phyloP scores from a whole-genome alignment of 2,329 filamentous ascomycete genomes.

The Balansia obtecta region DNA sequence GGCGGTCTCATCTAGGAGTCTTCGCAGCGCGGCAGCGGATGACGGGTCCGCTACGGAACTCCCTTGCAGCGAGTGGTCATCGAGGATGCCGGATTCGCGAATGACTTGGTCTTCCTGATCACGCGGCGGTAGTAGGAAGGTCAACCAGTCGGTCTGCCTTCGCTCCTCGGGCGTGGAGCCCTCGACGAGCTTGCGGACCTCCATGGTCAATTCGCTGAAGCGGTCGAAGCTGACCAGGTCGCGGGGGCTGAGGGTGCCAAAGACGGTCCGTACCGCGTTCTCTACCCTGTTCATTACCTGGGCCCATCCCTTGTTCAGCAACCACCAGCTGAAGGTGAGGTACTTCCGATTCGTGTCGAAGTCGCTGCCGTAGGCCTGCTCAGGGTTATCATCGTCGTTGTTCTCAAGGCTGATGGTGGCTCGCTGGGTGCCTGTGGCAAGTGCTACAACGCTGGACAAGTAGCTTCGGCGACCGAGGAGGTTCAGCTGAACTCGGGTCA shows the following conservation, averaged over 20 bases:
- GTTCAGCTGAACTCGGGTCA: slow-evolving; percentile 93
- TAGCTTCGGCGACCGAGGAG: slow-evolving; percentile 92
- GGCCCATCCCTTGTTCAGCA: slow-evolving; percentile 81
- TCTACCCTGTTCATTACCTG: slow-evolving; percentile 73
- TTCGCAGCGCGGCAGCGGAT: slow-evolving; percentile 53
- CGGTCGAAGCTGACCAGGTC: slow-evolving; percentile 75
- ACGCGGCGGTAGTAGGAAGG: slow-evolving; percentile 67
- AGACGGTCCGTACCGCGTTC: slow-evolving; percentile 76
- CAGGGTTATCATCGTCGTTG: slow-evolving; percentile 75
- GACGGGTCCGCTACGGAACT: slow-evolving; percentile 28
- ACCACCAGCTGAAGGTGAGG: slow-evolving; percentile 95
- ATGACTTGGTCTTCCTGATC: slow-evolving; percentile 76
- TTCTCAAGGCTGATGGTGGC: slow-evolving; percentile 84
- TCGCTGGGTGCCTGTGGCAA: slow-evolving; percentile 63
- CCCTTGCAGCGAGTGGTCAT: slow-evolving; percentile 28
- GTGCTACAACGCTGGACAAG: slow-evolving; percentile 83
- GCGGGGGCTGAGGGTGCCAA: slow-evolving; percentile 76
- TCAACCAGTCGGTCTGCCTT: slow-evolving; percentile 55
- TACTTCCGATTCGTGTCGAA: slow-evolving; percentile 95
- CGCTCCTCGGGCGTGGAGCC: slow-evolving; percentile 36
- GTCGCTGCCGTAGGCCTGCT: slow-evolving; percentile 78
- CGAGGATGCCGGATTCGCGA: slow-evolving; percentile 68
- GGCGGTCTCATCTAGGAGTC: slow-evolving; percentile 86
- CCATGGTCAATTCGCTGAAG: slow-evolving; percentile 67
- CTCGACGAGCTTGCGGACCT: slow-evolving; percentile 78